Evolutionary conservation across 768 basidiomycete species (phyloP), one percentile per base, ranked within the genome.

Genomic region (Hydnum rufescens): DNA sequence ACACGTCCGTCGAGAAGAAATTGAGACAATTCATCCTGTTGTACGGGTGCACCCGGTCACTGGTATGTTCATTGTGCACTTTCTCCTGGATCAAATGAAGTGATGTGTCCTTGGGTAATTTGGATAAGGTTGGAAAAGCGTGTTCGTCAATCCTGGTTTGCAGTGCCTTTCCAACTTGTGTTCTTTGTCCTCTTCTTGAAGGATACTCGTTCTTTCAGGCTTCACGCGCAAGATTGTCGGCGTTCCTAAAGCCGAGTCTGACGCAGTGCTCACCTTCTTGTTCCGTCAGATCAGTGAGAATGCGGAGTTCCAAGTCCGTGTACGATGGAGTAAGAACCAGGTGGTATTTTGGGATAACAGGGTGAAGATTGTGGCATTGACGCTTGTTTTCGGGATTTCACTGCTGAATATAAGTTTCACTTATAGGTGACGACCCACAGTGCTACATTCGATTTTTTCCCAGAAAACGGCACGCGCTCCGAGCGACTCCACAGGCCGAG

Each of bases 301-400:
- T 62, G 73, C 74, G 4, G 81, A 82, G 61, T 76, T 75, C 64
- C 82, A 83, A 55, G 78, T 81, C 39, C 77, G 80, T 54, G 82
- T 82, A 71, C 74, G 70, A 56, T 87, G 85, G 85, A 72, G 80
- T 61, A 67, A 70, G 32, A 76, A 84, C 61, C 79, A 80, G 39
- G 67, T 87, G 51, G 84, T 82, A n/a, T 70, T 87, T 62, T 88
- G 86, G 85, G 83, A 88, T 60, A 87, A 87, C 64, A 71, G 84
- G 63, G 81, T 82, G 72, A 62, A 4, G 39, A 19, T 8, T 13
- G 36, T 51, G n/a, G n/a, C n/a, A n/a, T n/a, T n/a, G n/a, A n/a
- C n/a, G n/a, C n/a, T n/a, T n/a, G n/a, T n/a, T n/a, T n/a, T n/a
- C n/a, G n/a, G n/a, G n/a, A n/a, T n/a, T n/a, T n/a, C n/a, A n/a